Conservation (phyloP, 2,329 filamentous ascomycete genomes). For the Dothideomycetidae sp. region DNA sequence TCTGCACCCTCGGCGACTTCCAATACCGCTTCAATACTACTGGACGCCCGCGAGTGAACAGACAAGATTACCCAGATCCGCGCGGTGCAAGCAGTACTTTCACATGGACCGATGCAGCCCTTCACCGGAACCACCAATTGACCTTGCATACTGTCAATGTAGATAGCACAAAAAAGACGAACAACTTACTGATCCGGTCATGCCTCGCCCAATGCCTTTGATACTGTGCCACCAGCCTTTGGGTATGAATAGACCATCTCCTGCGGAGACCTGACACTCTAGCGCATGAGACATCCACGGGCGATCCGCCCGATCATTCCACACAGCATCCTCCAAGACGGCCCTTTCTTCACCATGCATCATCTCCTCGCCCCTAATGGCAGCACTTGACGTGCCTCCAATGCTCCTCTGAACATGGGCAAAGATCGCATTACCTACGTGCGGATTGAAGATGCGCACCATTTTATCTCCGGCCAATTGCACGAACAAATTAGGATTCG, state of each 20-base stretch:
- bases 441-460: constrained; percentile 56
- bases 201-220: constrained; percentile 43
- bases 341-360: constrained; percentile 65
- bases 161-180: constrained; percentile 11
- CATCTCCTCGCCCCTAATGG: constrained; percentile 71
- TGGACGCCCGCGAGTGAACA: no score
- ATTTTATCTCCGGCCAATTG: constrained; percentile 63
- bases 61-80: no score
- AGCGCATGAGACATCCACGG: constrained; percentile 20
- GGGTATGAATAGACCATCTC: constrained; percentile 66
- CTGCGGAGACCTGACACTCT: constrained; percentile 46
- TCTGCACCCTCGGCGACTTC: no score
- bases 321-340: constrained; percentile 54
- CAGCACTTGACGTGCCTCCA: constrained; percentile 27
- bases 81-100: no score
- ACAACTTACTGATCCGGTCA: constrained; percentile 44
- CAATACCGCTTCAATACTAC: no score
- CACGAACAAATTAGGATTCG: constrained; percentile 84
- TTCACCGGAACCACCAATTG: constrained; percentile 70
- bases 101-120: no score
- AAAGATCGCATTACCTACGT: constrained; percentile 51
- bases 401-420: constrained; percentile 30
- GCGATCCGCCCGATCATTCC: constrained; percentile 33
- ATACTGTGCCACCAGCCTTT: constrained; percentile 82
- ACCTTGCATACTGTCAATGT: constrained; percentile 28